Evolutionary conservation across 2,329 filamentous ascomycete species (phyloP).

Genomic region (Falciphora oryzae): DNA sequence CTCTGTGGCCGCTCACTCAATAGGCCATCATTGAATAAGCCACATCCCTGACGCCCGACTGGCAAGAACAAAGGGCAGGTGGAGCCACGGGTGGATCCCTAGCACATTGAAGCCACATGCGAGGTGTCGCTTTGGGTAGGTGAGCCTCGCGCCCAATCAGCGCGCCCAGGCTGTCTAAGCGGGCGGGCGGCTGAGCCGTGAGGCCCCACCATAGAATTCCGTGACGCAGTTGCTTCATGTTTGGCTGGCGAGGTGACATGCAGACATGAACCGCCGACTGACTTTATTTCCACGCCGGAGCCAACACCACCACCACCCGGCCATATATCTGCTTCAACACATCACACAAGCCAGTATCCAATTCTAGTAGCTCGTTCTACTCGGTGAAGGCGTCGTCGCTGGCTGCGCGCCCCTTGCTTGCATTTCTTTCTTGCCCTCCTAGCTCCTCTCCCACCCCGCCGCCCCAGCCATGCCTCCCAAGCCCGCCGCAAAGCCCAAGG

Average conservation of each 20-base stretch:
- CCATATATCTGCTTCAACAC: neutral
- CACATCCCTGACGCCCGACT: neutral
- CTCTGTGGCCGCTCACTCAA: neutral
- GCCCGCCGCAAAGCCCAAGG: conserved; percentile 40
- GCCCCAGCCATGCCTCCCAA: conserved; percentile 50
- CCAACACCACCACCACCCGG: neutral
- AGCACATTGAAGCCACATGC: neutral
- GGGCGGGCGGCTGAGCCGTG: too few species aligned
- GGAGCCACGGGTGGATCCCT: too few species aligned
- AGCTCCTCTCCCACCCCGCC: neutral
- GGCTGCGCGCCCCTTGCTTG: neutral
- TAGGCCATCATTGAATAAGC: neutral
- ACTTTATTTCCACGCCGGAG: neutral
- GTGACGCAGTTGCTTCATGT: neutral
- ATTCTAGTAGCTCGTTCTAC: neutral
- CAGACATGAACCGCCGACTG: neutral
- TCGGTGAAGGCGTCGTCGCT: neutral
- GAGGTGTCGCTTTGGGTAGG: neutral
- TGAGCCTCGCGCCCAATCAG: neutral
- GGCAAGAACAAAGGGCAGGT: neutral
- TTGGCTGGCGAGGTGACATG: too few species aligned
- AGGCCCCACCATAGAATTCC: neutral
- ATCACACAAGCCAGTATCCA: neutral
- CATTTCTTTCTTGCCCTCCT: neutral
- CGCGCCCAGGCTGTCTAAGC: neutral